phyloP scores from a whole-genome alignment of 768 basidiomycete genomes.

The Auricularia auricula-judae region DNA sequence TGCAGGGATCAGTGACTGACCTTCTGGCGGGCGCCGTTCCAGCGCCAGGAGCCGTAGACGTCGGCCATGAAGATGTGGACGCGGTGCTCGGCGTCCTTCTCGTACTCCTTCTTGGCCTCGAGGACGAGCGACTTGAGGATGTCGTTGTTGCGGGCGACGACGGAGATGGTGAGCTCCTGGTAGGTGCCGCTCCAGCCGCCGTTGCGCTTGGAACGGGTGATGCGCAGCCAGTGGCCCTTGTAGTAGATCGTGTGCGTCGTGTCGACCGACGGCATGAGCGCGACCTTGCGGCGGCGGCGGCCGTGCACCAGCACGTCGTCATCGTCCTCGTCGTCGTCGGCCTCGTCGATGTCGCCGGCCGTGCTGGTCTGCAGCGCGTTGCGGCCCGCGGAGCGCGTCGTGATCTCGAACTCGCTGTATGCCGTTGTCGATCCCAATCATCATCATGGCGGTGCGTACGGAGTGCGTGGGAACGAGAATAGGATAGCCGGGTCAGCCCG shows the following conservation, averaged over 20 bases:
- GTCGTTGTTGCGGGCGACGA: constrained; percentile 80
- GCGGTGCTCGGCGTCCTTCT: constrained; percentile 83
- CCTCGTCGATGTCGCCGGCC: constrained; percentile 70
- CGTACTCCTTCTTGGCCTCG: constrained; percentile 80
- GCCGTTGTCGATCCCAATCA: not conserved
- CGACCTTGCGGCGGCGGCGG: constrained; percentile 63
- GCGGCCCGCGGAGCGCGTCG: constrained; percentile 61
- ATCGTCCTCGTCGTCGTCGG: constrained; percentile 49
- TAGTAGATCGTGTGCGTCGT: constrained; percentile 86
- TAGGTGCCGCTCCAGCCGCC: constrained; percentile 61
- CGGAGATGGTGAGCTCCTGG: constrained; percentile 54
- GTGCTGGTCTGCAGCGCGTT: constrained; percentile 55
- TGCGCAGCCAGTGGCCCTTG: constrained; percentile 79
- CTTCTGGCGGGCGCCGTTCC: constrained; percentile 82
- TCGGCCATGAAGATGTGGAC: constrained; percentile 86
- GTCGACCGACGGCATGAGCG: constrained; percentile 71
- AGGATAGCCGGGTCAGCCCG: not conserved
- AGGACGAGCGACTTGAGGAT: constrained; percentile 79
- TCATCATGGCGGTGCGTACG: not conserved
- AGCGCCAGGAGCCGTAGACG: constrained; percentile 73
- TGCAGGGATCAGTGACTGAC: not conserved
- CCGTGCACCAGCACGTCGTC: constrained; percentile 48
- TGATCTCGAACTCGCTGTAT: constrained; percentile 74
- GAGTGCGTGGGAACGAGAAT: not conserved
- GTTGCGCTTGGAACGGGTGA: constrained; percentile 69